These are phyloP conservation scores for Zygosaccharomyces kombuchaensis DNA, from an alignment of 805 yeast genomes.

Conservation along the genomic window DNA sequence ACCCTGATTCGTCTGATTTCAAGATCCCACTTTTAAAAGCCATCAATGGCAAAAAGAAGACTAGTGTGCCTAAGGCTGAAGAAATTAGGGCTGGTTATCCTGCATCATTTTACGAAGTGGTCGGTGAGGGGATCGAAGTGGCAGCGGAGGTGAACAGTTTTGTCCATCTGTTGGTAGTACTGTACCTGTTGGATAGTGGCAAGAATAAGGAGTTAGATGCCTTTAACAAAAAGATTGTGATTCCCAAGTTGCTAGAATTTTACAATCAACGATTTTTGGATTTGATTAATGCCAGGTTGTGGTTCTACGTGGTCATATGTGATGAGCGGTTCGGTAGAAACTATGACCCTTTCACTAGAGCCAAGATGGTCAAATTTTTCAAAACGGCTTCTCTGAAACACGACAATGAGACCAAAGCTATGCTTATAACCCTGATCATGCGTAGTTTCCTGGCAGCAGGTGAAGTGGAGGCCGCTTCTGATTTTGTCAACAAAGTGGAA, in stretches of 20 bases:
- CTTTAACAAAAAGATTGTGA: constrained; percentile 51
- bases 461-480: constrained; percentile 82
- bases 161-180: constrained; percentile 72
- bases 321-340: constrained; percentile 50
- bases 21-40: constrained; percentile 41
- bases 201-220: constrained; percentile 46
- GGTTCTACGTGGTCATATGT: constrained; percentile 85
- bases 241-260: constrained; percentile 45
- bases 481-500: constrained; percentile 80
- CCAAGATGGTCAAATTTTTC: constrained; percentile 65
- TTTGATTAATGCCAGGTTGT: constrained; percentile 78
- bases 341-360: constrained; percentile 44
- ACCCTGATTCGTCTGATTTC: constrained; percentile 46
- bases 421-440: constrained; percentile 76
- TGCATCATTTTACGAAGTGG: constrained; percentile 31
- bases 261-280: constrained; percentile 83
- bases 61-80: constrained; percentile 36
- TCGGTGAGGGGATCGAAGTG: constrained; percentile 37
- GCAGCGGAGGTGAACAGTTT: constrained; percentile 80
- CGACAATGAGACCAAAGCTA: constrained; percentile 87
- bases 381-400: constrained; percentile 89
- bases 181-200: constrained; percentile 63
- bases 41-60: constrained; percentile 36
- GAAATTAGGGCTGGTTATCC: constrained; percentile 32
- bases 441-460: constrained; percentile 74